Evolutionary conservation across 2,329 filamentous ascomycete species (phyloP), one percentile per base, ranked within the genome.

Genomic region (Botrytis elliptica): DNA sequence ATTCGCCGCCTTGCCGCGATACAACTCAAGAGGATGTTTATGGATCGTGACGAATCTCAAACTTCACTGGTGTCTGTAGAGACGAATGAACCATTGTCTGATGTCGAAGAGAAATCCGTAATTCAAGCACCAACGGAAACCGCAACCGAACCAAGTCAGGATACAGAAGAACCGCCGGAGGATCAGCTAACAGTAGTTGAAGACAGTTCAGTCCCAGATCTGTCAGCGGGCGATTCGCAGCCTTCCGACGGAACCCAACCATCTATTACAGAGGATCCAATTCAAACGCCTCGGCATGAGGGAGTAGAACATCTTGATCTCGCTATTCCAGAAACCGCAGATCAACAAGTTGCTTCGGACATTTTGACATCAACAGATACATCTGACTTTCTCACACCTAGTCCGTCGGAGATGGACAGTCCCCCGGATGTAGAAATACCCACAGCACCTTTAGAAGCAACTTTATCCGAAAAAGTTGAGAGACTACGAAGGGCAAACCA

Each of bases 1-100:
- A 97, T 99, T 79, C 89, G 94, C 75, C 91, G 96, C 79, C 85
- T 99, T 75, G 97, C 96, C 20, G 94, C 95, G 74, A 87, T 98
- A 75, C 97, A 99, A 81, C 85, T 99, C 73, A 95, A 93, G 81
- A 97, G 97, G 81, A 93, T 99, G 81, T 99, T 99, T 80, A 89
- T 95, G 12, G 95, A 98, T 81, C 79, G 79, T 25, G 92, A 94
- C 78, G 93, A 95, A 76, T 94, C 93, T 4, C 91, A 92, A 74
- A 91, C 93, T 74, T 92, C 93, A 0, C 84, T 95, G 25, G 86
- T 87, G 8, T 89, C 91, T 10, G 89, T 88, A 20, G 94, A 97
- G 68, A 90, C 86, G 3, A 84, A 85, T 12, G 90, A 91, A 36
- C 83, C 85, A 2, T 84, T 83, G 25, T 83, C 85, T 9, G 87